Conservation (phyloP, 2,329 filamentous ascomycete species). For the Monilinia laxa region DNA sequence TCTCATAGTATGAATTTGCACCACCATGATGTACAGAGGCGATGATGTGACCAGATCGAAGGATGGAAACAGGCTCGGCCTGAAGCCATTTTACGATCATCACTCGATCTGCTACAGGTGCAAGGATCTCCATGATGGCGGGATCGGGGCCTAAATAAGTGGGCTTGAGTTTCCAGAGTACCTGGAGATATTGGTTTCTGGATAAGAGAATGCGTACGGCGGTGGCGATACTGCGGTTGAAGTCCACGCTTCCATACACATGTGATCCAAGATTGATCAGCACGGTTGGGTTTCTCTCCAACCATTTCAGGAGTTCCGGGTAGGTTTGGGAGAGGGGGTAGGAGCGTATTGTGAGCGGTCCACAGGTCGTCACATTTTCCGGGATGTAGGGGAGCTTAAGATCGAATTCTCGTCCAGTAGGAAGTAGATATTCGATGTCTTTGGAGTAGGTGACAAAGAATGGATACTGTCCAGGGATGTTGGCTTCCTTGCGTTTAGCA, state of each 20-base stretch:
- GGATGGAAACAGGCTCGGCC: slow-evolving; percentile 43
- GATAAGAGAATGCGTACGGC: slow-evolving; percentile 44
- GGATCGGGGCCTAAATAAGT: slow-evolving; percentile 24
- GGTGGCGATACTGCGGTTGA: slow-evolving; percentile 44
- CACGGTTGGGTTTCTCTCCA: slow-evolving; percentile 45
- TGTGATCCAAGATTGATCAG: slow-evolving; percentile 51
- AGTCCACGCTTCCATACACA: slow-evolving; percentile 27
- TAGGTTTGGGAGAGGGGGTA: slow-evolving; percentile 43
- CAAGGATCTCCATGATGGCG: background rate
- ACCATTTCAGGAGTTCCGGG: slow-evolving; percentile 46
- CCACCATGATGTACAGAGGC: slow-evolving; percentile 45
- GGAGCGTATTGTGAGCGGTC: slow-evolving; percentile 47
- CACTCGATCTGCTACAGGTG: slow-evolving; percentile 35
- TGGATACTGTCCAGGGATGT: slow-evolving; percentile 33
- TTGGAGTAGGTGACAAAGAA: slow-evolving; percentile 38
- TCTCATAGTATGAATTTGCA: slow-evolving; percentile 46
- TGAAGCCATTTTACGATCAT: slow-evolving; percentile 46
- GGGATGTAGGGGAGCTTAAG: slow-evolving; percentile 46
- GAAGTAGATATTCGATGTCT: slow-evolving; percentile 36
- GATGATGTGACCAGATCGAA: slow-evolving; percentile 42
- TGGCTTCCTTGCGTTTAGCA: slow-evolving; percentile 34
- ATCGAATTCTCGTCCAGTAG: slow-evolving; percentile 32
- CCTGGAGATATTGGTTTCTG: slow-evolving; percentile 33
- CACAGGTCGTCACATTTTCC: slow-evolving; percentile 47
- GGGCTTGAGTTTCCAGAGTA: slow-evolving; percentile 43